These are phyloP conservation scores for Balamuthia mandrillaris DNA, from an alignment of 208 protist genomes.

Conservation along the genomic window DNA sequence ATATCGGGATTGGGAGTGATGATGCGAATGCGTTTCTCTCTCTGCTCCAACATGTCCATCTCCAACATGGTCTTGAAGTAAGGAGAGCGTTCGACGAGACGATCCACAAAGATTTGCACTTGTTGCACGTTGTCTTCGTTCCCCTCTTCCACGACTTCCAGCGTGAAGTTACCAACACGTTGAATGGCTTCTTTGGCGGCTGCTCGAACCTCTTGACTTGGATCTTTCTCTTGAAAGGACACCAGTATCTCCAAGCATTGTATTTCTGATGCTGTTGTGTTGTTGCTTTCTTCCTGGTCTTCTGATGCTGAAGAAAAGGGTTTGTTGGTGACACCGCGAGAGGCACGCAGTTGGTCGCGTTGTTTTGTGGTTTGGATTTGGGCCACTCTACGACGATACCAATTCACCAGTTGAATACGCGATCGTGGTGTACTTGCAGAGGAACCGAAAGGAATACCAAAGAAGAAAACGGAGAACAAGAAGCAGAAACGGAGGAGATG, in stretches of 20 bases:
- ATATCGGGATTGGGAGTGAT: background rate
- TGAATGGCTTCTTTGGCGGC: conserved; percentile 16
- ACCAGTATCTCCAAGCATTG: conserved; percentile 10
- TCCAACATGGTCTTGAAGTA: conserved; percentile 33
- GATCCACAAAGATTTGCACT: background rate
- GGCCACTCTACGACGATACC: background rate
- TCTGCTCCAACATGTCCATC: conserved; percentile 11
- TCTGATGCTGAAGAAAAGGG: background rate
- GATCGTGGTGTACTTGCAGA: no score
- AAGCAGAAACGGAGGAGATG: no score
- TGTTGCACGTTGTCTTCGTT: background rate
- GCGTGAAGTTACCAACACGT: background rate
- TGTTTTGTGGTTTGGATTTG: background rate
- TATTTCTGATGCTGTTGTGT: background rate
- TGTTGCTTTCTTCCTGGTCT: background rate
- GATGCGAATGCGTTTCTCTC: background rate
- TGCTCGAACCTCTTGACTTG: background rate
- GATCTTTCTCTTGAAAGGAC: background rate
- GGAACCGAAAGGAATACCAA: no score
- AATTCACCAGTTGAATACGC: background rate
- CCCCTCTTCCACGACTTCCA: conserved; percentile 20
- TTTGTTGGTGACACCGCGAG: background rate
- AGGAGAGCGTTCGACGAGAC: background rate
- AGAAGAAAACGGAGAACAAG: no score
- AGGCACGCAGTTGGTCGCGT: background rate